Base-by-base conservation (phyloP, 2,329 filamentous ascomycete species). In the Bisporella sp. region DNA sequence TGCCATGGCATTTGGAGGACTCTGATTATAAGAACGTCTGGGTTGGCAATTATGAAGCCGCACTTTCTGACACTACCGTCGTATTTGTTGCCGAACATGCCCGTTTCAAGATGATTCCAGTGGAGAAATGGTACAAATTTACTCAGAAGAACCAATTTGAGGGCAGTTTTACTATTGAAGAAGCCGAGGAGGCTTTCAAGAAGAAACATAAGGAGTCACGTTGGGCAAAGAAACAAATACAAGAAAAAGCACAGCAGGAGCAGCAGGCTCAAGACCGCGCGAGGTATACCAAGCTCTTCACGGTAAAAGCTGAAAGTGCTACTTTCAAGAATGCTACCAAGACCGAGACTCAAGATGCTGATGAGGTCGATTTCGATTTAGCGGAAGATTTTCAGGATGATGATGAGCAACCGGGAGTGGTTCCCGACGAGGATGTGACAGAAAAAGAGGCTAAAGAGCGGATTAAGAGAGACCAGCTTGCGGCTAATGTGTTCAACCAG, bases 1-100 rank as follows among this genome's bases (percentile, higher is more conserved):
- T 96, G 46, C 93, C 93, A 5, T 99, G 93, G 93, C 91, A 96
- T 66, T 70, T 99, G 35, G 93, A 99, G 66, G 93, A 99, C 66
- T 95, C 91, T 40, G 92, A 99, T 62, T 89, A 90, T 57, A 96
- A 92, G 67, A 92, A 96, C 61, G 87, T 88, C 3, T 97, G 91
- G 89, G 84, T 93, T 33, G 93, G 91, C 42, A 87, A 84, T 50
- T 96, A 97, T 60, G 87, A 97, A 61, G 86, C 87, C 30, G 88
- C 90, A 13, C 77, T 97, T 37, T 96, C 92, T 0, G 85, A 92
- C 61, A 84, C 88, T 47, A 88, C 90, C 46, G 85, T 95, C 57
- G 85, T 95, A 48, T 78, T 92, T 39, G 77, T 89, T 41, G 85
- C 89, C 33, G 78, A 82, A 37, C 77, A 81, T 7, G 75, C 76